Conservation (phyloP, 2,329 filamentous ascomycete species). For the Fusarium tanahbumbuense region DNA sequence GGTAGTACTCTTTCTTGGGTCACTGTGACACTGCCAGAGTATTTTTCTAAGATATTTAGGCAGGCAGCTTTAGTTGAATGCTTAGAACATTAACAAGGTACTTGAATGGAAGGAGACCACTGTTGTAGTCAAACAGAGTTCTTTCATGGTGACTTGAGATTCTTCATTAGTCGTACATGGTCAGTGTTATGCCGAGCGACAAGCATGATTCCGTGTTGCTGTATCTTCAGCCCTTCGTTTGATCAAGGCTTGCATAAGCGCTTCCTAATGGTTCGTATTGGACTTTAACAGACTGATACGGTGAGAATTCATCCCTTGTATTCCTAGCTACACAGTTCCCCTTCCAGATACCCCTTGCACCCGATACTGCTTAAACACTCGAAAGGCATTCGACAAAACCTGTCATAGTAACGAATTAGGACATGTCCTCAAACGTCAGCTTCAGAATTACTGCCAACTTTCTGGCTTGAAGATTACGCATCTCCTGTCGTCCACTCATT, state of each 20-base stretch:
- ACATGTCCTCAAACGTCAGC: background rate
- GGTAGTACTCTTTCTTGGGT: background rate
- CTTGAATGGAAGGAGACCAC: no score
- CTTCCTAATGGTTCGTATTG: background rate
- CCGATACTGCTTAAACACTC: background rate
- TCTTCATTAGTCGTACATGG: background rate
- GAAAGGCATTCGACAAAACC: no score
- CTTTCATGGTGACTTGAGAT: background rate
- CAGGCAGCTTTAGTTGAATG: background rate
- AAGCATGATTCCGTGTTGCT: no score
- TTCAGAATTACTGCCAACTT: background rate
- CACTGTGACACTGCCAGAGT: background rate
- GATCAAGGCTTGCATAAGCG: background rate
- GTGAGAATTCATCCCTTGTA: background rate
- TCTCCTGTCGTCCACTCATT: slow-evolving; percentile 29
- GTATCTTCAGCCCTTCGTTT: background rate
- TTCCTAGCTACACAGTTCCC: background rate
- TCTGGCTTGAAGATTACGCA: background rate
- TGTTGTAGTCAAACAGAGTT: background rate
- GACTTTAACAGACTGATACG: background rate
- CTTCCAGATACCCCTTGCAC: background rate
- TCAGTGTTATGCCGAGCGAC: background rate
- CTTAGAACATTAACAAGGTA: no score
- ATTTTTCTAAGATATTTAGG: no score
- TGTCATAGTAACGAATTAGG: background rate